These are phyloP conservation scores for Annulohypoxylon moriforme DNA, from an alignment of 495 filamentous ascomycete genomes.

Conservation along the genomic window DNA sequence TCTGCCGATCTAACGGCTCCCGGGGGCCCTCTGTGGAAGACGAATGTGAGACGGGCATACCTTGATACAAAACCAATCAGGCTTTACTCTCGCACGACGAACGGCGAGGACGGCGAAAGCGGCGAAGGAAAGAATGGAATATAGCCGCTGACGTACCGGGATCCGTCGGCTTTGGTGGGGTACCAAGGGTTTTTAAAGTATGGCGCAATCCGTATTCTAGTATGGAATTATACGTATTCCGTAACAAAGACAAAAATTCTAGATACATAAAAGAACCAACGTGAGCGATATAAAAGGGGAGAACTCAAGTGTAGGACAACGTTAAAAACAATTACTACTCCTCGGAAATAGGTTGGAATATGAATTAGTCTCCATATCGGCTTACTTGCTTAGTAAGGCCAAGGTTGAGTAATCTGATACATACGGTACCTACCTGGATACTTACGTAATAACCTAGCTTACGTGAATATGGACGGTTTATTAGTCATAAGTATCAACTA, in stretches of 20 bases:
- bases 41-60: slow-evolving; percentile 26
- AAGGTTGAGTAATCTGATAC: not conserved
- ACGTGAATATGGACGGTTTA: not conserved
- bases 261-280: not conserved
- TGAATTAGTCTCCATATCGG: not conserved
- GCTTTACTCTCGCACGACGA: slow-evolving; percentile 2
- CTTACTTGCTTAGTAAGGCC: not conserved
- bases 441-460: not conserved
- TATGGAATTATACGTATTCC: not conserved
- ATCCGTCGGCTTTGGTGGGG: not conserved
- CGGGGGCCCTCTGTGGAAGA: slow-evolving; percentile 16
- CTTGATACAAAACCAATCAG: slow-evolving; percentile 14
- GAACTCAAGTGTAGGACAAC: not conserved
- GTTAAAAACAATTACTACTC: not conserved
- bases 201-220: not conserved
- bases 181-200: not conserved
- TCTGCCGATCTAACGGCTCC: slow-evolving; percentile 2
- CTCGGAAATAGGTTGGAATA: not conserved
- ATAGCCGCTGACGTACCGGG: slow-evolving; percentile 21
- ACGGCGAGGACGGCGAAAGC: slow-evolving; percentile 1
- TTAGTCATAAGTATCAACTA: not conserved
- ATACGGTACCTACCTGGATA: not conserved
- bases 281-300: not conserved
- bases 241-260: not conserved
- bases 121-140: slow-evolving; percentile 5